phyloP scores from a whole-genome alignment of 495 filamentous ascomycete species.

The Parmelia sp. region DNA sequence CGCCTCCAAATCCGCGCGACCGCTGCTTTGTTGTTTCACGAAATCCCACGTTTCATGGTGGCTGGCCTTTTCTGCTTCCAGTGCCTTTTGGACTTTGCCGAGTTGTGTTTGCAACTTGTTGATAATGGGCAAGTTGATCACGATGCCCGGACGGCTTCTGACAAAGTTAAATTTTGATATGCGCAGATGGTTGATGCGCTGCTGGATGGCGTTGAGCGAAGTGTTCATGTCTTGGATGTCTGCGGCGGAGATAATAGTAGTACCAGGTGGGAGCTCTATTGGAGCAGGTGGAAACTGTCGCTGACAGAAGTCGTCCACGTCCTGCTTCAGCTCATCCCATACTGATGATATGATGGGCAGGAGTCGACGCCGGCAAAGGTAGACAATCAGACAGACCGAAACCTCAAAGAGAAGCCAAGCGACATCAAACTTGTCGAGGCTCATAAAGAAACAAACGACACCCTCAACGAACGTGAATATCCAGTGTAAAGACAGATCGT shows the following conservation, averaged over 20 bases:
- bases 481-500: background rate
- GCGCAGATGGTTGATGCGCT: background rate
- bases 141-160: too few species aligned
- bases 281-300: background rate
- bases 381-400: background rate
- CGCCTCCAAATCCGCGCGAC: background rate
- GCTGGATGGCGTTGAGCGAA: background rate
- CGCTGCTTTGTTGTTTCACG: background rate
- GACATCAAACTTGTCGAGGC: background rate
- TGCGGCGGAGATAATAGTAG: background rate
- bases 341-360: background rate
- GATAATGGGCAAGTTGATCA: too few species aligned
- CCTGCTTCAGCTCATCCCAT: background rate
- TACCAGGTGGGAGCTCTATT: too few species aligned
- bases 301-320: background rate
- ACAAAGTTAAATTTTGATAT: background rate
- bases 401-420: background rate
- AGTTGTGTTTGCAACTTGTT: background rate
- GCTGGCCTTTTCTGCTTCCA: background rate
- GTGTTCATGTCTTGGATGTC: background rate
- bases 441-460: background rate
- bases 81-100: background rate
- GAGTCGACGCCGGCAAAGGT: background rate
- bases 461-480: background rate
- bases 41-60: background rate